These are phyloP conservation scores for Alternaria longipes DNA, from an alignment of 2,329 filamentous ascomycete species.

Conservation along the genomic window DNA sequence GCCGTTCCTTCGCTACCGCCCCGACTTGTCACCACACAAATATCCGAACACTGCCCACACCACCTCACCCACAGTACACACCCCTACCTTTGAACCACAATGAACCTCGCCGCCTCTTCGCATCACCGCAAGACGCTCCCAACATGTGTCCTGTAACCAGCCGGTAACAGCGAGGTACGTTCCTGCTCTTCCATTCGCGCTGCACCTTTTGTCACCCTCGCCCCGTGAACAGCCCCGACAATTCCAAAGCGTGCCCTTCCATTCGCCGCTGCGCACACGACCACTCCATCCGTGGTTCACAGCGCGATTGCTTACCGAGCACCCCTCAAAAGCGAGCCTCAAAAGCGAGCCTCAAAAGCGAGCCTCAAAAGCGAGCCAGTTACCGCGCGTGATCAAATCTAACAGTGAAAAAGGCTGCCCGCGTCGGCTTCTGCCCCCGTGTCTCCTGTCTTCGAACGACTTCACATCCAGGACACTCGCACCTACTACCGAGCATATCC, in stretches of 20 bases:
- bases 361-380: not conserved
- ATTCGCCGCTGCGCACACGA: conserved; percentile 3
- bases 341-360: not conserved
- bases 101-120: conserved; percentile 40
- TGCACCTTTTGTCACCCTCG: not conserved
- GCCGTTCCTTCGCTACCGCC: conserved; percentile 31
- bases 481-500: not conserved
- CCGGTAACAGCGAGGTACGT: conserved; percentile 40
- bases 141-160: conserved; percentile 40
- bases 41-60: conserved; percentile 8
- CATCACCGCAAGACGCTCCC: conserved; percentile 37
- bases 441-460: conserved; percentile 11
- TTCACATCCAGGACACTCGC: conserved; percentile 9
- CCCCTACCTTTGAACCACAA: conserved; percentile 18
- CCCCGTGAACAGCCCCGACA: not conserved
- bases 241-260: conserved; percentile 4
- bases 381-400: conserved; percentile 9
- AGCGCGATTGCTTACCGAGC: conserved; percentile 7
- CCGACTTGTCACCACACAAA: conserved; percentile 20
- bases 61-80: conserved; percentile 2
- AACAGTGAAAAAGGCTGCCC: conserved; percentile 20
- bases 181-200: not conserved
- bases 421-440: conserved; percentile 31
- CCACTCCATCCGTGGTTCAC: conserved; percentile 13
- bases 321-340: not conserved